Conservation (phyloP, 768 basidiomycete species). For the Trametes villosa region DNA sequence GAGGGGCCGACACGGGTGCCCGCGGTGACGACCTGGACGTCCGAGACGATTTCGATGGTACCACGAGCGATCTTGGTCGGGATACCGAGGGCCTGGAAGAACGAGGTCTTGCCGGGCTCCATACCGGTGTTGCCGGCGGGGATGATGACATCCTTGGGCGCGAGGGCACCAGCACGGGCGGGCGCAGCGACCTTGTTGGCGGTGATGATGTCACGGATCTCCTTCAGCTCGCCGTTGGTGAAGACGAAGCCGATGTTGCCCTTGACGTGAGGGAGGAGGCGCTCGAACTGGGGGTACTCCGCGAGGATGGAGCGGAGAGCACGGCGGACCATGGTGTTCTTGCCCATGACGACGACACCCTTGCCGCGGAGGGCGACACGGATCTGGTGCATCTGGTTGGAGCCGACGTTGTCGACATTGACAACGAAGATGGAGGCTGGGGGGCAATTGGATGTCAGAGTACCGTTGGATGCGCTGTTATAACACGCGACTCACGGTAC, state of each 20-base stretch:
- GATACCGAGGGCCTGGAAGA: constrained; percentile 99
- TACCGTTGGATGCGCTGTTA: background rate
- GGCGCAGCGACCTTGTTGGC: constrained; percentile 99
- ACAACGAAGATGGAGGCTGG: constrained; percentile 98
- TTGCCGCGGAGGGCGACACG: constrained; percentile 95
- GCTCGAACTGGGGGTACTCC: constrained; percentile 94
- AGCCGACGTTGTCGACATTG: constrained; percentile 99
- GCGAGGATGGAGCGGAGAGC: constrained; percentile 89
- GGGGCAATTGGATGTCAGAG: constrained; percentile 1
- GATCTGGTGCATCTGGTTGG: constrained; percentile 99
- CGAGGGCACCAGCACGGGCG: constrained; percentile 96
- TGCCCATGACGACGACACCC: constrained; percentile 98
- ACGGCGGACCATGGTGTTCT: constrained; percentile 99
- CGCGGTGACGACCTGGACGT: constrained; percentile 92
- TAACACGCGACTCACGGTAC: constrained; percentile 65
- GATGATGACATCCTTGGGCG: constrained; percentile 89
- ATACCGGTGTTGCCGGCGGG: constrained; percentile 99
- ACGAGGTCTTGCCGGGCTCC: constrained; percentile 99
- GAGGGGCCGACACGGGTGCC: constrained; percentile 95
- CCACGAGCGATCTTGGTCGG: constrained; percentile 99
- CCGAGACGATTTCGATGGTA: constrained; percentile 98
- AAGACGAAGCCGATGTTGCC: constrained; percentile 99
- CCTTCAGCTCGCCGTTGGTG: constrained; percentile 90
- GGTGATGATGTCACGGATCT: constrained; percentile 89
- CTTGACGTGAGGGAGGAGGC: constrained; percentile 91